A percentile compares a stretch with the other conserved stretches of the same genome.
Conservation (phyloP, 768 basidiomycete species). For the Leucogyrophana mollusca region DNA sequence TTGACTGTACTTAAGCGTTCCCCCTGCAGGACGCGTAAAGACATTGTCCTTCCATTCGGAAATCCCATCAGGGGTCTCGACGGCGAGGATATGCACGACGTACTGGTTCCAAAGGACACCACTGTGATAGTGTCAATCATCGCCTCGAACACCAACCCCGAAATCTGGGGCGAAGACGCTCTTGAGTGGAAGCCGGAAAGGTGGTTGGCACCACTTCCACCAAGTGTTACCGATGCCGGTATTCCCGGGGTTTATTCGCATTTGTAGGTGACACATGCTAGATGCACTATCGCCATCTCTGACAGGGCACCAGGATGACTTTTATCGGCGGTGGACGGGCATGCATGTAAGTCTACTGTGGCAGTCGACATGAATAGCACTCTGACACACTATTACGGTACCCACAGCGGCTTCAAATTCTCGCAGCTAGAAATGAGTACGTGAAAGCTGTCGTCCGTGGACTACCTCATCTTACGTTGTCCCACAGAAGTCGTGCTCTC, state of each 20-base stretch:
- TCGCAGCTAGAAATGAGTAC: constrained; percentile 51
- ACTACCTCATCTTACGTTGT: neutral
- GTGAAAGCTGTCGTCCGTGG: constrained; percentile 11
- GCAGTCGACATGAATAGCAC: neutral
- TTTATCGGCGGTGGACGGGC: constrained; percentile 46
- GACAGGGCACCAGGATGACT: constrained; percentile 35
- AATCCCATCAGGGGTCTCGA: constrained; percentile 35
- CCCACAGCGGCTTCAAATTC: constrained; percentile 37
- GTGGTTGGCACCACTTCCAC: constrained; percentile 43
- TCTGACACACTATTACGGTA: no score
- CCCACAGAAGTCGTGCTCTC: neutral
- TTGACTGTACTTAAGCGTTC: neutral
- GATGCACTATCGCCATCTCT: neutral
- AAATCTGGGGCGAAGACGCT: constrained; percentile 47
- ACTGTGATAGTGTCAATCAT: constrained; percentile 36
- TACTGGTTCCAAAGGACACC: constrained; percentile 40
- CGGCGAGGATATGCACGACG: constrained; percentile 34
- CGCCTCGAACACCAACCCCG: constrained; percentile 37
- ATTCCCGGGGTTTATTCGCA: constrained; percentile 46
- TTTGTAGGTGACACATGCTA: constrained; percentile 28
- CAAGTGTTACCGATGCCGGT: constrained; percentile 32
- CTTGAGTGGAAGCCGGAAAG: constrained; percentile 52
- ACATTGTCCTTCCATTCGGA: constrained; percentile 41
- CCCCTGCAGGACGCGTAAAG: constrained; percentile 31
- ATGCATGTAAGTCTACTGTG: constrained; percentile 34